A percentile compares a stretch with the other conserved stretches of the same genome.
These are phyloP conservation scores for Eragrostis tef DNA, from an alignment of 202 grass and related monocot genomes.

Conservation along the genomic window DNA sequence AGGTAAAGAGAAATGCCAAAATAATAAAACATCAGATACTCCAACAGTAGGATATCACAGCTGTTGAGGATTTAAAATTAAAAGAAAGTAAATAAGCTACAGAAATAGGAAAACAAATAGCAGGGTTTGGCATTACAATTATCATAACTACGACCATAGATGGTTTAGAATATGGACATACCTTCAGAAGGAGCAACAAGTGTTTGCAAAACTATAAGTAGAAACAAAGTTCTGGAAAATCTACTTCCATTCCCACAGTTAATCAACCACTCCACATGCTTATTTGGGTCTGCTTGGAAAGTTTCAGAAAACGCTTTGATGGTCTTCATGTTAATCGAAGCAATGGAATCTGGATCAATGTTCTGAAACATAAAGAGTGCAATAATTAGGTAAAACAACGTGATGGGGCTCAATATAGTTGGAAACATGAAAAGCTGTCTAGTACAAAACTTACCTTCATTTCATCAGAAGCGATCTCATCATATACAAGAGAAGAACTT, in stretches of 20 bases:
- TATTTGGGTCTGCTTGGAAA: conserved; percentile 63
- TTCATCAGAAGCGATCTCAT: conserved; percentile 53
- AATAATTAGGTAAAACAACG: conserved; percentile 41
- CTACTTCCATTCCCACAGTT: conserved; percentile 59
- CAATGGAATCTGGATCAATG: conserved; percentile 54
- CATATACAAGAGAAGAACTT: conserved; percentile 60
- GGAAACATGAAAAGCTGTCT: conserved; percentile 7
- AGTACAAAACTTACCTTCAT: conserved; percentile 64
- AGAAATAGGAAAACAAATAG: neutral
- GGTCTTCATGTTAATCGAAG: conserved; percentile 76
- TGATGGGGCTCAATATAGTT: conserved; percentile 17
- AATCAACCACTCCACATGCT: conserved; percentile 67
- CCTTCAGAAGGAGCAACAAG: conserved; percentile 62
- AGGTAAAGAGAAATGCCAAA: neutral
- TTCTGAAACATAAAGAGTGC: conserved; percentile 56
- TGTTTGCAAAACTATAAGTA: conserved; percentile 76
- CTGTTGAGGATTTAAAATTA: neutral
- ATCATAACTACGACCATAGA: conserved; percentile 25
- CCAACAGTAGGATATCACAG: conserved; percentile 12
- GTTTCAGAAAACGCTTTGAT: conserved; percentile 71
- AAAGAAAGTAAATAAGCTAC: neutral
- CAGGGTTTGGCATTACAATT: conserved; percentile 21
- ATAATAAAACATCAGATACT: conserved; percentile 3
- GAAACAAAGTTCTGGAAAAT: conserved; percentile 70
- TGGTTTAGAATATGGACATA: conserved; percentile 44